Base-by-base conservation (phyloP, 192 early-diverging fungal species). In the Geranomyces michiganensis region DNA sequence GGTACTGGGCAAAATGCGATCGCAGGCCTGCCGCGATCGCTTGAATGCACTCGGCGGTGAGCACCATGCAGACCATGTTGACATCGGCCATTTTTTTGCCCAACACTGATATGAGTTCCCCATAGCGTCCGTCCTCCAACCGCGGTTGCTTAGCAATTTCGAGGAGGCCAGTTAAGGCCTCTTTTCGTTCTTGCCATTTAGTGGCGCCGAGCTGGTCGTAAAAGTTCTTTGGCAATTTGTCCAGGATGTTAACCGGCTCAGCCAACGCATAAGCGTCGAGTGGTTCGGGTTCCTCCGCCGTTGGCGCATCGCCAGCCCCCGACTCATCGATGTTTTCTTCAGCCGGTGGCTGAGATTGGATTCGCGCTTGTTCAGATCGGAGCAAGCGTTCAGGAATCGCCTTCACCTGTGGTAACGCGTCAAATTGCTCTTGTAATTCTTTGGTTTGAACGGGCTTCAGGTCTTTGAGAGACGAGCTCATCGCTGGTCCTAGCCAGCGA, bases 121-220 rank as follows among this genome's bases (percentile, higher is more conserved):
- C 87, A 60, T 93, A 95, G 53, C 87, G 73, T 27, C 82, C 87
- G 56, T 93, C 93, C 17, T 85, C 80, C 19, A 95, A 86, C 65
- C 89, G 92, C 9, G 92, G 92, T 4, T 85, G 79, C 67, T 91
- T 90, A 19, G 88, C 77, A 4, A 92, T 75, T 32, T 78, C 88
- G 7, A 92, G 68, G 29, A 99, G 74, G 13, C 74, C 83, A 56
- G 95, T 94, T 44, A 98, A 70, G 0, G 88, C 94, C 68, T 97
- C 95, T 68, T 96, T 96, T 73, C 98, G 85, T 73, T 98, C 96
- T 78, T 96, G 90, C 98, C 98, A 99, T 71, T 98, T 98, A 47
- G 89, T 82, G 7, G 95, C 93, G 1, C 71, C 90, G 72, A 94
- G 68, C 13, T 89, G 65, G 17, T 87, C 84, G 74, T 93, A 89